Conservation (phyloP, 2,329 filamentous ascomycete genomes). For the Paecilomyces fulvus region DNA sequence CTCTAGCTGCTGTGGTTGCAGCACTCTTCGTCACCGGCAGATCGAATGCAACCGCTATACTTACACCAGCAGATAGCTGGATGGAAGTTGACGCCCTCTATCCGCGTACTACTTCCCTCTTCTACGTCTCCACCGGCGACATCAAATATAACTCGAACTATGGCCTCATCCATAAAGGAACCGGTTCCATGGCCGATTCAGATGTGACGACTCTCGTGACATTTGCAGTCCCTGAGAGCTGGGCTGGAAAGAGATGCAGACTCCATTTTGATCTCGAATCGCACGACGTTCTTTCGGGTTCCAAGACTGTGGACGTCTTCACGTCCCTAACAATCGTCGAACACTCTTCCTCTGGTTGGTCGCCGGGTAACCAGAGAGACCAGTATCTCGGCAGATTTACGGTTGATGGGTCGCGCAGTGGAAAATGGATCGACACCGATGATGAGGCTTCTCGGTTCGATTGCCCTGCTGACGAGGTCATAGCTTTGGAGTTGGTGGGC, state of each 20-base stretch:
- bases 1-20: neutral
- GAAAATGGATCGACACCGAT: neutral
- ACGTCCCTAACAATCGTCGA: neutral
- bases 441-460: neutral
- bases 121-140: neutral
- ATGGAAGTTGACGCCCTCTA: neutral
- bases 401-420: neutral
- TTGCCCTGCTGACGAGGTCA: neutral
- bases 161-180: neutral
- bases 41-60: neutral
- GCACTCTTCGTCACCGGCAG: neutral
- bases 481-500: neutral
- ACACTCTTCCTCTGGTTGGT: neutral
- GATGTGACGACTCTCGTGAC: conserved; percentile 1
- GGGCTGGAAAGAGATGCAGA: neutral
- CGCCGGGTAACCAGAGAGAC: neutral
- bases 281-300: neutral
- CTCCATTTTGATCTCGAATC: neutral
- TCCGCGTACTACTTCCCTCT: neutral
- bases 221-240: neutral
- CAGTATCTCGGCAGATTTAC: neutral
- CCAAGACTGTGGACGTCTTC: neutral
- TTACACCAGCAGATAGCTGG: neutral
- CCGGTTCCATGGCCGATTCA: neutral
- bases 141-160: neutral